These are phyloP conservation scores for Pisolithus orientalis DNA, from an alignment of 768 basidiomycete species.

Conservation along the genomic window DNA sequence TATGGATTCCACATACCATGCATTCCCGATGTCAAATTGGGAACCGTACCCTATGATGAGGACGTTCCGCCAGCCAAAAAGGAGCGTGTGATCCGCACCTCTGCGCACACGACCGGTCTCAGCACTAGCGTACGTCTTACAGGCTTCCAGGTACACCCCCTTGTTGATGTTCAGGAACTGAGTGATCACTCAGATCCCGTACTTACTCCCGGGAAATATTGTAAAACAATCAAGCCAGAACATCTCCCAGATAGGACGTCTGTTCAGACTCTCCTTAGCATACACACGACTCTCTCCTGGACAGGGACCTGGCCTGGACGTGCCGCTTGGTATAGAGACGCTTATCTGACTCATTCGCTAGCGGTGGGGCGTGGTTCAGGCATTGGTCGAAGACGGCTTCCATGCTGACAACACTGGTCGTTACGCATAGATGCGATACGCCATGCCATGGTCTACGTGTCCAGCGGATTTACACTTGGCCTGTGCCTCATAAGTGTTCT, in stretches of 20 bases:
- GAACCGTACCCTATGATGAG: conserved; percentile 43
- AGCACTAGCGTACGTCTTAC: conserved; percentile 79
- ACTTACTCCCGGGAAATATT: conserved; percentile 26
- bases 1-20: conserved; percentile 43
- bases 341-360: conserved; percentile 54
- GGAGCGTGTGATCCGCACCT: conserved; percentile 67
- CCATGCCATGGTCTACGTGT: no score
- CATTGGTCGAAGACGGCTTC: neutral
- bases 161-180: no score
- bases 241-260: neutral
- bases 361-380: conserved; percentile 41
- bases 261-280: conserved; percentile 67
- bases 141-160: conserved; percentile 69
- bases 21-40: conserved; percentile 22
- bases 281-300: conserved; percentile 69
- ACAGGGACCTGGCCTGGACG: conserved; percentile 72
- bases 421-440: no score
- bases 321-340: conserved; percentile 71
- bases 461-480: no score
- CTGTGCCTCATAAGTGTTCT: no score
- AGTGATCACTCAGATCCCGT: conserved; percentile 40
- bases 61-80: conserved; percentile 35
- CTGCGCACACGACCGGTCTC: conserved; percentile 62
- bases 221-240: no score
- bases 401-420: no score